A percentile compares a stretch with the other conserved stretches of the same genome.
Conservation (phyloP, 179 eudicot genomes). For the Drosera spatulata region DNA sequence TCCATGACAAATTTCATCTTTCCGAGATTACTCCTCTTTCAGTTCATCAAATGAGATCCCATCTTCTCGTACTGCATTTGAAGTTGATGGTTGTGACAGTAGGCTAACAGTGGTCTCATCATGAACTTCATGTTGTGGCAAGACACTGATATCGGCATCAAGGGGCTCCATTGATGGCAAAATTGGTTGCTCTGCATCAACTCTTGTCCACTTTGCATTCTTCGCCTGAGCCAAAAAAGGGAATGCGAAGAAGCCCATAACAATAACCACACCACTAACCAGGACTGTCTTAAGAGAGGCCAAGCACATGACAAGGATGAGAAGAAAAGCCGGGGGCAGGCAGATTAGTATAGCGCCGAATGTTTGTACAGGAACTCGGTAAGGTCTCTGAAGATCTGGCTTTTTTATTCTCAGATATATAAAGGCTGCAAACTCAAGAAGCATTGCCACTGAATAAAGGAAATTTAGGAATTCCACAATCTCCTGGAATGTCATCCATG, state of each 20-base stretch:
- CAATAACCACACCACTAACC: slow-evolving; percentile 33
- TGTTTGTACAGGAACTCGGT: slow-evolving; percentile 53
- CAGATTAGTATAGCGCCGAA: slow-evolving; percentile 47
- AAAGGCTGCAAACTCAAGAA: slow-evolving; percentile 71
- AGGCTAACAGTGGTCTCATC: slow-evolving; percentile 40
- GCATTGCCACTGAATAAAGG: slow-evolving; percentile 70
- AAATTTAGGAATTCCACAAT: slow-evolving; percentile 68
- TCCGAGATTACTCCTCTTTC: slow-evolving; percentile 10
- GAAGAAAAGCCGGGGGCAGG: slow-evolving; percentile 54
- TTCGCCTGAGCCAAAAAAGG: slow-evolving; percentile 27
- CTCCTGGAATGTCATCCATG: slow-evolving; percentile 86
- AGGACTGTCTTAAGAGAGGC: slow-evolving; percentile 41
- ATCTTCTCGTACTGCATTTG: slow-evolving; percentile 5
- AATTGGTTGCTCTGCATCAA: slow-evolving; percentile 9
- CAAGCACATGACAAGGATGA: slow-evolving; percentile 60
- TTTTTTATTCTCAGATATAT: slow-evolving; percentile 42
- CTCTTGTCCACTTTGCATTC: slow-evolving; percentile 18
- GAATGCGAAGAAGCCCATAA: slow-evolving; percentile 38
- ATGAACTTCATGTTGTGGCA: slow-evolving; percentile 8
- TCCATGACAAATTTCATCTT: not conserved
- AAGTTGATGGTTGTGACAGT: slow-evolving; percentile 20
- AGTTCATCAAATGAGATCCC: slow-evolving; percentile 7
- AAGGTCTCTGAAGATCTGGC: slow-evolving; percentile 67
- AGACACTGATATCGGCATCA: slow-evolving; percentile 12
- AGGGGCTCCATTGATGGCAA: slow-evolving; percentile 12